Evolutionary conservation across 2,329 filamentous ascomycete genomes (phyloP).

Genomic region (Ophiocordyceps camponoti-floridani): DNA sequence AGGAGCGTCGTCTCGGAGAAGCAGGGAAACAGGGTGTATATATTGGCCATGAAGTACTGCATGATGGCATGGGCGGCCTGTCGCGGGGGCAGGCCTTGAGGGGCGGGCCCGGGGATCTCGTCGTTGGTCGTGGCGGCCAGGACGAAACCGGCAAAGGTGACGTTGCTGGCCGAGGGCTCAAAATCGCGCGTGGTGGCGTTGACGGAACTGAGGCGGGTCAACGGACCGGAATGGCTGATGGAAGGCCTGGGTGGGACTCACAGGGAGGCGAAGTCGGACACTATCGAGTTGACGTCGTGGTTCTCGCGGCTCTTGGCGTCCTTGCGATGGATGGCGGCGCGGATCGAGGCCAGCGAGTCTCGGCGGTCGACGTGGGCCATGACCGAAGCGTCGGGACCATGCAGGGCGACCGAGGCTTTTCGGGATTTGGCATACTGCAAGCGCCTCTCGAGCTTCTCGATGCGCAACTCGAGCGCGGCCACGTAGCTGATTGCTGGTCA

Average conservation of each 20-base stretch:
- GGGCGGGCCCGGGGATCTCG: conserved; percentile 42
- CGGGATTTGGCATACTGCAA: conserved; percentile 53
- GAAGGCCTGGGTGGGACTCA: conserved; percentile 24
- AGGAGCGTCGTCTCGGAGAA: conserved; percentile 69
- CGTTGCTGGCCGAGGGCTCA: conserved; percentile 69
- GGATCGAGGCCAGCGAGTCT: conserved; percentile 43
- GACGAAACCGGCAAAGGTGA: conserved; percentile 82
- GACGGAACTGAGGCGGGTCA: conserved; percentile 46
- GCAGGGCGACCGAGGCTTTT: conserved; percentile 50
- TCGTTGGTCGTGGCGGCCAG: conserved; percentile 68
- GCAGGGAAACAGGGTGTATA: conserved; percentile 65
- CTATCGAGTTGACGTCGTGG: conserved; percentile 75
- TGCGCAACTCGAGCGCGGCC: conserved; percentile 76
- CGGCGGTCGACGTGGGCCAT: conserved; percentile 34
- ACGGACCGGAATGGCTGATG: neutral
- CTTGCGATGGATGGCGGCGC: conserved; percentile 45
- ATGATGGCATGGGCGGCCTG: conserved; percentile 51
- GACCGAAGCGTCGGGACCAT: conserved; percentile 32
- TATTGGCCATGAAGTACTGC: conserved; percentile 69
- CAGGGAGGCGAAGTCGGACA: conserved; percentile 87
- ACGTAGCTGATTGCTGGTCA: conserved; percentile 47
- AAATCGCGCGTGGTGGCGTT: conserved; percentile 92
- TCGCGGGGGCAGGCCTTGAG: conserved; percentile 50
- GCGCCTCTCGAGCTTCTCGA: conserved; percentile 72
- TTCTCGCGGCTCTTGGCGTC: conserved; percentile 52